Base-by-base conservation (phyloP, 1,284 basidiomycete species). In the Cutaneotrichosporon spelunceum region DNA sequence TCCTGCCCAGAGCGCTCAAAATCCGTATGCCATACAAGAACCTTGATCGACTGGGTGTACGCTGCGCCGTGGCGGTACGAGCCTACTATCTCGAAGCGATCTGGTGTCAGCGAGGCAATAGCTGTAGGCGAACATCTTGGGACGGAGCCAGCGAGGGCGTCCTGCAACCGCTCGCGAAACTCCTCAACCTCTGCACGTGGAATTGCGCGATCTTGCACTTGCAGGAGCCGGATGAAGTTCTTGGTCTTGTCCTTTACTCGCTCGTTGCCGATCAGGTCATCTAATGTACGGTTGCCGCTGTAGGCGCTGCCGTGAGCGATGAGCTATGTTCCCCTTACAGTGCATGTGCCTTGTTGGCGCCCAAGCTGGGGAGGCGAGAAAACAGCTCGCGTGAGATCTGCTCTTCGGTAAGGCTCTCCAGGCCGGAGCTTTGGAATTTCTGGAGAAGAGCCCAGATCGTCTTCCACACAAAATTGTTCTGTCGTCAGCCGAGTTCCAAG, bases 391-490 rank as follows among this genome's bases (percentile, higher is more conserved):
- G 24, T 14, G 48, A 26, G 10, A 50, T 27, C 16, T 30, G 13
- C 27, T 50, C 48, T 7, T 50, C 48, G 8, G 48, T 30, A 10
- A 50, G 24, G 8, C 19, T 50, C 48, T 27, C 48, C 27, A 50
- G 11, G 26, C 48, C 48, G 8, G 39, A 7, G 9, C 26, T 30
- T 13, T 50, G n/a, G 26, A 29, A 23, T 19, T 27, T 27, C 27
- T 30, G 14, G 26, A 50, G 14, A 6, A 50, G 48, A 19, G 27
- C 26, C 11, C 19, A 30, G 27, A 50, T 30, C 26, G 48, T 50
- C 48, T 50, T 50, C 48, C 48, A 50, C 19, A 50, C 48, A 19
- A 30, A 50, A 9, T 19, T 30, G 27, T 50, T 50, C 48, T 50
- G 27, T 4, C 16, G 16, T 50, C 48, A 50, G 27, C 48, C 10